These are phyloP conservation scores for Scheffersomyces stipitis DNA, from an alignment of 805 yeast genomes.

Conservation along the genomic window DNA sequence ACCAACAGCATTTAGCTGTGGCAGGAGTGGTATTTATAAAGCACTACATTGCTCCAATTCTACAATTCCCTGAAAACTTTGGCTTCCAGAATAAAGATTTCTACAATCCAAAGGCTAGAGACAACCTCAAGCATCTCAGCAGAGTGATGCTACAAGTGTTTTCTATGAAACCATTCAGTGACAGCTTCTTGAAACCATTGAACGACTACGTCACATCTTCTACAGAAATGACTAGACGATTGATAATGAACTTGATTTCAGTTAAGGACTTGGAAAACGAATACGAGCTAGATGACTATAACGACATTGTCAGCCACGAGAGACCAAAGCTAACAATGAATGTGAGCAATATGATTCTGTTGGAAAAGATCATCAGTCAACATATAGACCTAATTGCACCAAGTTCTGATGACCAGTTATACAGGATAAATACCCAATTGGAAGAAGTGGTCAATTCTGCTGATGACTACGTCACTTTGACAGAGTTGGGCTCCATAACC, in stretches of 20 bases:
- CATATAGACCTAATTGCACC: constrained; percentile 47
- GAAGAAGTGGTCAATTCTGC: constrained; percentile 35
- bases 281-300: constrained; percentile 63
- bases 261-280: constrained; percentile 57
- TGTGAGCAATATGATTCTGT: constrained; percentile 45
- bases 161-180: constrained; percentile 66
- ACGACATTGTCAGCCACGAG: constrained; percentile 56
- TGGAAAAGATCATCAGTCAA: constrained; percentile 44
- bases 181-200: constrained; percentile 74
- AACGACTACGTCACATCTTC: constrained; percentile 66
- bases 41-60: constrained; percentile 47
- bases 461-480: constrained; percentile 45
- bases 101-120: constrained; percentile 23
- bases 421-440: constrained; percentile 43
- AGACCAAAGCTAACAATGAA: constrained; percentile 48
- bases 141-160: constrained; percentile 66
- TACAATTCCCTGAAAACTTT: constrained; percentile 55
- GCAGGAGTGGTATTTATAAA: constrained; percentile 66
- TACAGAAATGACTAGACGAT: constrained; percentile 43
- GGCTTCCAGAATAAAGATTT: constrained; percentile 44
- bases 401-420: constrained; percentile 53
- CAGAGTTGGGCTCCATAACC: constrained; percentile 52
- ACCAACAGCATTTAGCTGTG: constrained; percentile 59
- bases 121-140: constrained; percentile 57
- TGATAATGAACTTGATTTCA: constrained; percentile 50